Percentiles rank a stretch among this genome's conserved stretches.
Conservation (phyloP, 169 alveolate genomes). For the Miamiensis avidus region DNA sequence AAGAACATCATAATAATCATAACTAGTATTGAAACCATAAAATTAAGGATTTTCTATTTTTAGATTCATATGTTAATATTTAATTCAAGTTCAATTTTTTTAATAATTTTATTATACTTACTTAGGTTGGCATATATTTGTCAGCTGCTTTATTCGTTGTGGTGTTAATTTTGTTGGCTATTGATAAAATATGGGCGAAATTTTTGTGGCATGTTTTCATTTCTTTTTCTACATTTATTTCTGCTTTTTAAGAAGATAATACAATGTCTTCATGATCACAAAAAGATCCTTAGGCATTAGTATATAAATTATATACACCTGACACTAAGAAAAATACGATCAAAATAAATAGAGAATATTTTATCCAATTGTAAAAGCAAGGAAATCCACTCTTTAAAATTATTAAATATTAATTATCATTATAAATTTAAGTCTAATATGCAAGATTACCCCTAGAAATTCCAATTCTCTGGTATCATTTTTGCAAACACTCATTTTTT, state of each 20-base stretch:
- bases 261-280: neutral
- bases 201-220: neutral
- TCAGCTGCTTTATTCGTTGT: neutral
- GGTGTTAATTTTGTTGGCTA: neutral
- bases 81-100: neutral
- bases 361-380: neutral
- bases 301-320: neutral
- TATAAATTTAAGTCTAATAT: too few species aligned
- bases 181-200: neutral
- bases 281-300: neutral
- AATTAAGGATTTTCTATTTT: neutral
- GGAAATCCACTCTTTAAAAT: neutral
- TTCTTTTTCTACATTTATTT: neutral
- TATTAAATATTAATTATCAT: too few species aligned
- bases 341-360: neutral
- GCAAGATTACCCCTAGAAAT: neutral
- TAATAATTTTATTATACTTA: too few species aligned
- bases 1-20: conserved; percentile 23
- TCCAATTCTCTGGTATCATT: neutral
- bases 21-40: neutral
- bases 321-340: too few species aligned
- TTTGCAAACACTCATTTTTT: neutral
- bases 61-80: too few species aligned
- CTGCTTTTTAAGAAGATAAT: neutral
- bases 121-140: neutral